Evolutionary conservation across 2,329 filamentous ascomycete genomes (phyloP), one percentile per base, ranked within the genome.

Genomic region (Ilyonectria sp.): DNA sequence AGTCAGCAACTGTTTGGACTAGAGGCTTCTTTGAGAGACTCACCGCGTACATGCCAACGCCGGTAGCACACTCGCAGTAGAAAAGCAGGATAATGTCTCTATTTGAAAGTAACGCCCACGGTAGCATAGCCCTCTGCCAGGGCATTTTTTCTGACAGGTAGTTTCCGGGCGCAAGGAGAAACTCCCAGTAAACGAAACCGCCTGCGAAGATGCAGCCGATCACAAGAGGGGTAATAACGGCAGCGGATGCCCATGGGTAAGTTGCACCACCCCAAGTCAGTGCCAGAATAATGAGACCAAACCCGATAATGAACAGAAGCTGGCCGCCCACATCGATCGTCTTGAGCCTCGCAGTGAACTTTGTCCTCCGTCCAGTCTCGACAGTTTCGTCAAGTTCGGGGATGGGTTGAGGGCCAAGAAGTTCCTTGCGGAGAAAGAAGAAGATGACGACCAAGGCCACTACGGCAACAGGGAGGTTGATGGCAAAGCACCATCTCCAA

Each of bases 401-500:
- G 46, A 84, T 81, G 6, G 81, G 80, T 61, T 86, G 84, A 1
- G 87, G 83, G 0, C 86, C 86, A 1, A 91, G 82, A 7, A 92
- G 83, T 49, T 91, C 86, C 33, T 86, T 84, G 21, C 89, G 84
- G 35, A 92, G 83, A 37, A 92, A 71, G 60, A 90, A 78, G 72
- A 87, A 87, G 56, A 88, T 82, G 46, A 89, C 65, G n/a, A 86
- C 54, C 40, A 91, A 81, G 6, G 85, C 86, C 21, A 86, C 71
- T 3, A 84, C 80, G 1, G 82, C 84, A 47, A 91, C 83, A 17
- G 89, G 89, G n/a, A 90, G 81, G 67, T 88, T 89, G 60, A 92
- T 85, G 43, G 86, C 89, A 75, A 93, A 93, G 74, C 89, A 90
- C 85, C 91, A 93, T 56, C 90, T 82, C 90, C 91, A 93, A 69